phyloP scores from a whole-genome alignment of 768 basidiomycete species.

The Naematelia aurantialba region DNA sequence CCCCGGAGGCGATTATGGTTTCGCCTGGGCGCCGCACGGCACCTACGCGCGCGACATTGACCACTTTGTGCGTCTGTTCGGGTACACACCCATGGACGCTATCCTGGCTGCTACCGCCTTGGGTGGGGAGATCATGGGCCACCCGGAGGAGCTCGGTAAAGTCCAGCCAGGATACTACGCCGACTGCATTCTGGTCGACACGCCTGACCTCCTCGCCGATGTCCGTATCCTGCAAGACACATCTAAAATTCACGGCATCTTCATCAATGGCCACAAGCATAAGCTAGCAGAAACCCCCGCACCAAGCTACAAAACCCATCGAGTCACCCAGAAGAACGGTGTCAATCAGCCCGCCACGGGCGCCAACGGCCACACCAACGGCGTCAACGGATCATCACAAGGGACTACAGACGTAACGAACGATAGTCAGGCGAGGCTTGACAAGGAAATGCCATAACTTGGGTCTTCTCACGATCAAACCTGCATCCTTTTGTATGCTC shows the following conservation, averaged over 20 bases:
- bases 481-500: too few relatives aligned
- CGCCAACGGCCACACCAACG: background rate
- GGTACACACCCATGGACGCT: conserved; percentile 3
- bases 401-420: background rate
- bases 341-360: background rate
- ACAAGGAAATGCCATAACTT: background rate
- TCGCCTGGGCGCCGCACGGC: background rate
- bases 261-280: background rate
- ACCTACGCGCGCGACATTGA: conserved; percentile 1
- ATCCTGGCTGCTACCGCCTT: background rate
- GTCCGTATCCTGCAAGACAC: background rate
- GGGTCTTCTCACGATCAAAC: too few relatives aligned
- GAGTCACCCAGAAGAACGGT: background rate
- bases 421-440: background rate
- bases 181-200: conserved; percentile 1
- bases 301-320: background rate
- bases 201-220: background rate
- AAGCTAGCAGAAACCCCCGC: background rate
- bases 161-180: conserved; percentile 1
- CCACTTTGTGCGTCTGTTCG: background rate
- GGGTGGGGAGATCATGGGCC: conserved; percentile 4
- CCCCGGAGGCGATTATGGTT: background rate
- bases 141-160: background rate
- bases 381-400: background rate
- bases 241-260: background rate